Evolutionary conservation across 441 rosid genomes (phyloP), one percentile per base, ranked within the genome.

Genomic region (Raphanus hybrid): DNA sequence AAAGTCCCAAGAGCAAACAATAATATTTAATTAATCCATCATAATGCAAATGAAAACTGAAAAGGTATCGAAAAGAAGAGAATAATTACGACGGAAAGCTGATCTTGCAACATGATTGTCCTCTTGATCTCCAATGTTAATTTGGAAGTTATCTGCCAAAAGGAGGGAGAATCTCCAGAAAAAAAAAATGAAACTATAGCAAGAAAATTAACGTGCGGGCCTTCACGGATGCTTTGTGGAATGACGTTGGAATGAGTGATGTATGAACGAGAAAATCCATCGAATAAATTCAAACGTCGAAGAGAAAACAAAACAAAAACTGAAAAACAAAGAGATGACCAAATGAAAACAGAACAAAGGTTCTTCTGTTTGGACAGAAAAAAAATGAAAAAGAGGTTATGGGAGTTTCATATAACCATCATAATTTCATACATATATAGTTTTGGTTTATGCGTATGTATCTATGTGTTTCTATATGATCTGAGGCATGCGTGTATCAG

Each of bases 361-460:
- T 67, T 75, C 57, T 75, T 68, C 69, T 68, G 69, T 67, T 67
- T 68, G 14, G 48, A 48, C 48, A 75, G 60, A 69, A 48, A 75
- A 69, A 9, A 68, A 68, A 59, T 58, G 10, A 61, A 52, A 63
- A n/a, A 8, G 62, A 72, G 69, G 59, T 67, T 75, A 75, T 75
- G 78, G 72, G 72, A 74, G 78, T 74, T 74, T 73, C 48, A 37
- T 57, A 60, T 74, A 74, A 74, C 78, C 48, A 74, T 74, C 57
- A 18, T 18, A 18, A 18, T 18, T 18, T 18, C 20, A 55, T 32
- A 55, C 45, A 55, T 55, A 66, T 74, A 74, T 74, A 74, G 48
- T 66, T 65, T 66, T 57, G 65, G 71, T 57, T 66, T 55, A 55
- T 50, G 57, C 37, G n/a, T 71, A 61, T 64, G 43, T 14, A 35